Conservation (phyloP, 345 rosid genomes). For the Atalantia buxifolia region DNA sequence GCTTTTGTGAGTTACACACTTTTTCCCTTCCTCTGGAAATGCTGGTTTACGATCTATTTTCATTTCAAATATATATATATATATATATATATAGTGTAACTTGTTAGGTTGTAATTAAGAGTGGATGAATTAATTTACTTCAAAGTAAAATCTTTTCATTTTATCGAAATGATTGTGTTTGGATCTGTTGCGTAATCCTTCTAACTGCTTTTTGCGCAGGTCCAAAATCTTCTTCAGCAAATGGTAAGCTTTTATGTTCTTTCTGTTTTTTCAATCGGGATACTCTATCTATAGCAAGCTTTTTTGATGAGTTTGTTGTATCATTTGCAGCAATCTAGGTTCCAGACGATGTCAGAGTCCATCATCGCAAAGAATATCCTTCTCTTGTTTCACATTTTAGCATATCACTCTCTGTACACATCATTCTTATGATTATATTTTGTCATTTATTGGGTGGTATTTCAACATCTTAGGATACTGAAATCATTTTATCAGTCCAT, state of each 20-base stretch:
- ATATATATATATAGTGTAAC: neutral
- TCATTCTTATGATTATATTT: neutral
- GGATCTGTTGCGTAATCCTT: slow-evolving; percentile 8
- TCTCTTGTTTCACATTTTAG: slow-evolving; percentile 11
- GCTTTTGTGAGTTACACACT: slow-evolving; percentile 44
- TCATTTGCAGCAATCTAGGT: slow-evolving; percentile 73
- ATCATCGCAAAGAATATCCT: slow-evolving; percentile 95
- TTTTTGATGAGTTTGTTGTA: slow-evolving; percentile 2
- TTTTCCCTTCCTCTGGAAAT: neutral
- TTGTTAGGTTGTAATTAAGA: neutral
- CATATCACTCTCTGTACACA: neutral
- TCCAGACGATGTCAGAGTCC: slow-evolving; percentile 92
- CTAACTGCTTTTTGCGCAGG: slow-evolving; percentile 36
- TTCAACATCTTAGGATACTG: neutral
- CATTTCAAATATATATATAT: neutral
- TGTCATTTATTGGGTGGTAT: neutral
- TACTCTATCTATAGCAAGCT: neutral
- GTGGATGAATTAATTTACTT: neutral
- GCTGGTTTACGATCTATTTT: neutral
- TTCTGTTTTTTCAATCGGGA: slow-evolving; percentile 8
- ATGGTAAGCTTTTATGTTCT: slow-evolving; percentile 48
- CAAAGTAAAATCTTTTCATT: neutral
- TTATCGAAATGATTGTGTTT: slow-evolving; percentile 1
- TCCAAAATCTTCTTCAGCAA: slow-evolving; percentile 85
- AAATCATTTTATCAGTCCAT: neutral